Conservation (phyloP, 2,329 filamentous ascomycete species). For the Botrytis fragariae region DNA sequence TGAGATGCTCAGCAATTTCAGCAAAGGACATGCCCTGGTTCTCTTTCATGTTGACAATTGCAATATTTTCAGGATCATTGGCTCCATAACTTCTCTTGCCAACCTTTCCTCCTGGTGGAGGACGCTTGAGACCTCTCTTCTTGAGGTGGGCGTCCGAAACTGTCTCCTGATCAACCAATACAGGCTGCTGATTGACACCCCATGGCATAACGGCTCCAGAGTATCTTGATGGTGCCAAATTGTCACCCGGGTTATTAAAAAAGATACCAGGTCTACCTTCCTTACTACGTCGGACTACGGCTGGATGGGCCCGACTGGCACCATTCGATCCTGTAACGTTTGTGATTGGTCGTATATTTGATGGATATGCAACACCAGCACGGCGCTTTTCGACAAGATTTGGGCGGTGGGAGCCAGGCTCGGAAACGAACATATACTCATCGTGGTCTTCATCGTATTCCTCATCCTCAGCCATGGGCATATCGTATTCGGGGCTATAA, state of each 20-base stretch:
- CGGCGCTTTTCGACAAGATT: conserved; percentile 11
- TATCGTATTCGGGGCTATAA: background rate
- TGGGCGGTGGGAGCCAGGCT: background rate
- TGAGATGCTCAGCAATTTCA: conserved; percentile 31
- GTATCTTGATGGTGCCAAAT: conserved; percentile 26
- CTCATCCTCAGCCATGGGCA: background rate
- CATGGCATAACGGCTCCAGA: conserved; percentile 29
- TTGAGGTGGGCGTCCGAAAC: conserved; percentile 31
- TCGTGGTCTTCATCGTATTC: background rate
- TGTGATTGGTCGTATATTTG: background rate
- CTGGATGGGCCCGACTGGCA: background rate
- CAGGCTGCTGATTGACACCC: conserved; percentile 27
- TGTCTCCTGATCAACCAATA: conserved; percentile 21
- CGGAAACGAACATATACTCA: background rate
- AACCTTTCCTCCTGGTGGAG: conserved; percentile 21
- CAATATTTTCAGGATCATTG: conserved; percentile 38
- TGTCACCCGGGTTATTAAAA: conserved; percentile 17
- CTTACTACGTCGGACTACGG: background rate
- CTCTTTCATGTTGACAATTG: conserved; percentile 37
- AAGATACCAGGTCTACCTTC: background rate
- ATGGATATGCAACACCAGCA: background rate
- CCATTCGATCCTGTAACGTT: background rate
- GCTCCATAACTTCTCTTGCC: conserved; percentile 34
- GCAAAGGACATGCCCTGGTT: conserved; percentile 25
- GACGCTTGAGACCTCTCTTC: conserved; percentile 32